A percentile compares a stretch with the other conserved stretches of the same genome.
Conservation (phyloP, 768 basidiomycete species). For the Crepidotus variabilis region DNA sequence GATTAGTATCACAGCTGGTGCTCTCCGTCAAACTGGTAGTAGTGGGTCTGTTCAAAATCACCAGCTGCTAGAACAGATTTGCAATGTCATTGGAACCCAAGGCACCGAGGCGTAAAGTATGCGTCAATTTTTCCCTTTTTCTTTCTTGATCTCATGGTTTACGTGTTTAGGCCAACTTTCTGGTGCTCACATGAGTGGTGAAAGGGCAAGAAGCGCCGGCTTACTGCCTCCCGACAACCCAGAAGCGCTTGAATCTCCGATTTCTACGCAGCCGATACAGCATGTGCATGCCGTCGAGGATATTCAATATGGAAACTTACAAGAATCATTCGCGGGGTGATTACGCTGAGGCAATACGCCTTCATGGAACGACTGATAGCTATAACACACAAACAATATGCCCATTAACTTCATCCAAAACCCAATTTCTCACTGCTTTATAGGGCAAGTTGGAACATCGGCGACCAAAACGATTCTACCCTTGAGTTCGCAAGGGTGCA, state of each 20-base stretch:
- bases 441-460: slow-evolving; percentile 7
- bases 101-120: too few relatives aligned
- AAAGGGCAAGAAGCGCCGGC: too few relatives aligned
- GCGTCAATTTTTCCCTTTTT: too few relatives aligned
- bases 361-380: slow-evolving; percentile 30
- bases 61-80: too few relatives aligned
- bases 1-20: background rate
- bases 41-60: too few relatives aligned
- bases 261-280: too few relatives aligned
- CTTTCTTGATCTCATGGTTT: too few relatives aligned
- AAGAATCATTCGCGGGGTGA: slow-evolving; percentile 36
- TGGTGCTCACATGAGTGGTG: too few relatives aligned
- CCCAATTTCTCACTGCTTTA: background rate
- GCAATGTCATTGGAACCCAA: too few relatives aligned
- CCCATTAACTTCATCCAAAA: background rate
- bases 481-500: slow-evolving; percentile 27
- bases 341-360: slow-evolving; percentile 22
- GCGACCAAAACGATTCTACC: slow-evolving; percentile 8
- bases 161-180: too few relatives aligned
- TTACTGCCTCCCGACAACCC: background rate
- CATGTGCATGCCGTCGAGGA: background rate
- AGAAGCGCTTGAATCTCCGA: too few relatives aligned
- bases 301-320: slow-evolving; percentile 23
- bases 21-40: background rate
- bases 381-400: slow-evolving; percentile 37